phyloP scores from a whole-genome alignment of 2,329 filamentous ascomycete genomes.

The Knoxdaviesia capensis region DNA sequence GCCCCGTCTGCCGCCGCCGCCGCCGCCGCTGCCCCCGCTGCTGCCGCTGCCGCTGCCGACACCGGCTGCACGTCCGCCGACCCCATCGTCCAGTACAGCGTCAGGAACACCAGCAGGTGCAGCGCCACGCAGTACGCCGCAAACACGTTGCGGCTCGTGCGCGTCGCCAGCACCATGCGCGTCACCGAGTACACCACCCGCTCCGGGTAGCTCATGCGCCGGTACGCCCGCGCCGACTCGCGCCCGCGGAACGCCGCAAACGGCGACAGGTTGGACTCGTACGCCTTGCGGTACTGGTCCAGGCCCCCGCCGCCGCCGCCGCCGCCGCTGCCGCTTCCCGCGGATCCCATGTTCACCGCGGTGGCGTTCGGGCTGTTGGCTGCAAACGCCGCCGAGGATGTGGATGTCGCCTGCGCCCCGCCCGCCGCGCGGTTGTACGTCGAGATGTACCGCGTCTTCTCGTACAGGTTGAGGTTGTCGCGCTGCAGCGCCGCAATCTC shows the following conservation, averaged over 20 bases:
- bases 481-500: constrained; percentile 86
- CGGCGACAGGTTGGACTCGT: constrained; percentile 87
- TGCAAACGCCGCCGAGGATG: constrained; percentile 45
- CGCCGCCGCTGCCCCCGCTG: neutral
- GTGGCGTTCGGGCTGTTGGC: constrained; percentile 56
- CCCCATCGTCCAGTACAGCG: constrained; percentile 62
- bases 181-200: constrained; percentile 79
- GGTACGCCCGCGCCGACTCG: constrained; percentile 77
- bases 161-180: constrained; percentile 72
- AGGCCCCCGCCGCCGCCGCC: constrained; percentile 37
- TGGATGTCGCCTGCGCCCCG: constrained; percentile 21
- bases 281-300: constrained; percentile 76
- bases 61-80: constrained; percentile 19
- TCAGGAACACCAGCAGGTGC: constrained; percentile 71
- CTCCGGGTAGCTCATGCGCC: constrained; percentile 83
- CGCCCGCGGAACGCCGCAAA: constrained; percentile 92
- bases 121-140: constrained; percentile 77
- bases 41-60: neutral
- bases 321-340: constrained; percentile 7
- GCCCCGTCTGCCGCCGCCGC: neutral
- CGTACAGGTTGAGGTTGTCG: constrained; percentile 89
- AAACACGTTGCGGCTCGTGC: constrained; percentile 84
- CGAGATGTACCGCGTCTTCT: constrained; percentile 92
- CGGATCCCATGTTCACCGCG: constrained; percentile 38
- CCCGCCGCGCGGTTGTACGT: constrained; percentile 55